Evolutionary conservation across 805 yeast species (phyloP).

Genomic region (Wickerhamomyces bovis): DNA sequence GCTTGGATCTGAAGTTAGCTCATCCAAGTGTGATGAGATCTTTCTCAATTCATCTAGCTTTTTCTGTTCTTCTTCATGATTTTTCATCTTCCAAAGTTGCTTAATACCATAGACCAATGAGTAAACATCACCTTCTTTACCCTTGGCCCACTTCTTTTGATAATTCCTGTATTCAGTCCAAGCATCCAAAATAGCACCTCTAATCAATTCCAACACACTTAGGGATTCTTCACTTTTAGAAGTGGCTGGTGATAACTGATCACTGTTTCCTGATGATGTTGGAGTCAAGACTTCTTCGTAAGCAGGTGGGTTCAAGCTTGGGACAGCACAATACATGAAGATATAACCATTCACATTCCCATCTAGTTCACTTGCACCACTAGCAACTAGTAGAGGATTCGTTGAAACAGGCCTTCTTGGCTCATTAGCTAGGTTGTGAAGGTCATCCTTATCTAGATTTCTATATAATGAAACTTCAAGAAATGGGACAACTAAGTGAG

Average conservation of each 20-base stretch:
- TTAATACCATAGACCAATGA: constrained; percentile 53
- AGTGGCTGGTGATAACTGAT: background rate
- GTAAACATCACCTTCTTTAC: constrained; percentile 63
- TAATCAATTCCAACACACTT: constrained; percentile 35
- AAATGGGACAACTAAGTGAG: constrained; percentile 66
- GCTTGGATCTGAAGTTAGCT: constrained; percentile 28
- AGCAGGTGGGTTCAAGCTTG: constrained; percentile 53
- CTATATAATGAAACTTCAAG: constrained; percentile 65
- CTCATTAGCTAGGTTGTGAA: constrained; percentile 57
- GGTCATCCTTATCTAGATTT: constrained; percentile 49
- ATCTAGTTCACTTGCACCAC: constrained; percentile 73
- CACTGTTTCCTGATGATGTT: background rate
- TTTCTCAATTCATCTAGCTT: constrained; percentile 27
- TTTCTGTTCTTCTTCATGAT: constrained; percentile 24
- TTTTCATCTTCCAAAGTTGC: constrained; percentile 46
- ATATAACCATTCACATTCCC: constrained; percentile 74
- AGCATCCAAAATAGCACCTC: constrained; percentile 59
- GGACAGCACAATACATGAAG: constrained; percentile 63
- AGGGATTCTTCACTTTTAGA: constrained; percentile 14
- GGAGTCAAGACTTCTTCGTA: constrained; percentile 32
- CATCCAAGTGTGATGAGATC: constrained; percentile 26
- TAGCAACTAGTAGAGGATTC: constrained; percentile 64
- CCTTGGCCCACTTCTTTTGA: constrained; percentile 50
- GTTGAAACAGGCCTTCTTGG: constrained; percentile 58
- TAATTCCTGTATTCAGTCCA: constrained; percentile 63